phyloP scores from a whole-genome alignment of 192 early-diverging fungal genomes.

The Entomortierella chlamydospora region DNA sequence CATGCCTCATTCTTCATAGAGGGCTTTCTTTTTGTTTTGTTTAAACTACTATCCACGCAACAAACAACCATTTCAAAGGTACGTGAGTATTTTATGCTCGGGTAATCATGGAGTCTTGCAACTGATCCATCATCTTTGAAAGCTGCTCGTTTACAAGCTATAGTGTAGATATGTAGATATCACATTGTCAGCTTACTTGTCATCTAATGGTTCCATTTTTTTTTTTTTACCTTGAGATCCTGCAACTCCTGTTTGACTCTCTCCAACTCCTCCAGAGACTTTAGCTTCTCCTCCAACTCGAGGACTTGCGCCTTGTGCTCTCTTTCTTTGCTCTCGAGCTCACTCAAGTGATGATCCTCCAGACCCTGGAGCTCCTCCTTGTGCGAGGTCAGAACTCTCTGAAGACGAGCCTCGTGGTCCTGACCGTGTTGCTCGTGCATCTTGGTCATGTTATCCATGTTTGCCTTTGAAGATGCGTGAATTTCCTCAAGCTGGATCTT shows the following conservation, averaged over 20 bases:
- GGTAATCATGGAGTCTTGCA: conserved; percentile 47
- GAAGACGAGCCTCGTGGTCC: conserved; percentile 42
- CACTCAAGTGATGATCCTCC: conserved; percentile 12
- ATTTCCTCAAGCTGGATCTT: conserved; percentile 35
- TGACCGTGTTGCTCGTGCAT: conserved; percentile 53
- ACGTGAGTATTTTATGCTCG: conserved; percentile 6
- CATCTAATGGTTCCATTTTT: not conserved
- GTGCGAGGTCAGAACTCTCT: conserved; percentile 23
- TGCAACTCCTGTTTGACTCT: conserved; percentile 51
- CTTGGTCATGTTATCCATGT: conserved; percentile 47
- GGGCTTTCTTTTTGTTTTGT: not conserved
- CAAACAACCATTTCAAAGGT: not conserved
- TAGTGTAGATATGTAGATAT: not conserved
- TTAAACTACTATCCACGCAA: not conserved
- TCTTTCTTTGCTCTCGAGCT: conserved; percentile 27
- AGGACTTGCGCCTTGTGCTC: conserved; percentile 5
- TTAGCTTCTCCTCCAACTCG: conserved; percentile 29
- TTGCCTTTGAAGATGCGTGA: conserved; percentile 10
- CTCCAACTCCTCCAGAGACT: conserved; percentile 28
- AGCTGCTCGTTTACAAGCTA: conserved; percentile 39
- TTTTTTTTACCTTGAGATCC: conserved; percentile 50
- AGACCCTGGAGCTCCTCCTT: conserved; percentile 41
- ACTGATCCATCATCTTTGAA: conserved; percentile 33
- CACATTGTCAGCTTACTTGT: not conserved
- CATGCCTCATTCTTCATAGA: not conserved